Base-by-base conservation (phyloP, 345 rosid genomes). In the Murraya koenigii region DNA sequence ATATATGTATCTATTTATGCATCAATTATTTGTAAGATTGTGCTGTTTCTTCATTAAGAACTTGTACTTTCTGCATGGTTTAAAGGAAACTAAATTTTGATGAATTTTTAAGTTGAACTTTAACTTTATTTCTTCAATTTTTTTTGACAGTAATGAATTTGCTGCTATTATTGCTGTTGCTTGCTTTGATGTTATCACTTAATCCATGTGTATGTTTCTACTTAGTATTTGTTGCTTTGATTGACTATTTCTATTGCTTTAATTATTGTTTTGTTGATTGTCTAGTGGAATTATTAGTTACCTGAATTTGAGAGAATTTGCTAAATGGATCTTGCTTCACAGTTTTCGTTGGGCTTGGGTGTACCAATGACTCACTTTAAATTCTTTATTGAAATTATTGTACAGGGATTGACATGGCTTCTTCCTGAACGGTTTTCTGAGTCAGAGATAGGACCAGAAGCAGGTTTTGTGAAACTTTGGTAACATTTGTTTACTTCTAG, bases 391-490 rank as follows among this genome's bases (percentile, higher is more conserved):
- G 72, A 55, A 39, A 71, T 62, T 38, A 19, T 74, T 73, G 56
- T 76, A 38, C 92, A 95, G 99, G 99, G 98, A 85, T 81, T 95
- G 84, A 93, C 98, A 64, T 95, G 98, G 98, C 91, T 93, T 82
- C 93, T 95, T 80, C 96, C 94, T 2, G 97, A 91, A 86, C 85
- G 95, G 79, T 93, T 95, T 84, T 93, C 97, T 59, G 74, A 83
- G 81, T 93, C 98, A 82, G 97, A 92, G 90, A 95, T 95, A 74
- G 95, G 94, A 82, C 97, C 97, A 79, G 97, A 95, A 95, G 97
- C 98, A 93, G 98, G 97, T 95, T 95, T 89, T 90, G 93, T 93
- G 91, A 86, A 82, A 87, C 64, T 93, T 95, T 88, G 97, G 97
- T 90, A 92, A 91, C 98, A 79, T 79, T 88, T 89, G 85, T 81